phyloP scores from a whole-genome alignment of 2,329 filamentous ascomycete genomes.

The Lasiodiplodia sp. region DNA sequence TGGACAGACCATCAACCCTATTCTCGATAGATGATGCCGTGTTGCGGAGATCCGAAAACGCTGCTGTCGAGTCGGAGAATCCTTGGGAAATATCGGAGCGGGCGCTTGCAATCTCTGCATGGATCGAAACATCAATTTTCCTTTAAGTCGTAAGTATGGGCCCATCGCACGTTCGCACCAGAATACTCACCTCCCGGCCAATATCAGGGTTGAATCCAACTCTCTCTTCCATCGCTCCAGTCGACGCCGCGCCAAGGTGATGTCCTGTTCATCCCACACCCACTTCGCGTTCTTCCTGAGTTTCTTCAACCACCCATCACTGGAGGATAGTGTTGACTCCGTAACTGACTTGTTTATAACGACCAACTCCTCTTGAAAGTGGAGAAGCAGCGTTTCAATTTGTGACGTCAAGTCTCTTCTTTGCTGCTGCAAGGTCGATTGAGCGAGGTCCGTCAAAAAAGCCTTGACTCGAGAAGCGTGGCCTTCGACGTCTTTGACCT shows the following conservation, averaged over 20 bases:
- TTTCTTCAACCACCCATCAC: not conserved
- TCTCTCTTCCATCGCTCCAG: conserved; percentile 3
- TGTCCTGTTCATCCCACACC: conserved; percentile 12
- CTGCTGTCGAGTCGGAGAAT: not conserved
- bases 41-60: not conserved
- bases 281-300: conserved; percentile 11
- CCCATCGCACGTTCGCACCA: not conserved
- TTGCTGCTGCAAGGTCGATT: not conserved
- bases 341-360: not conserved
- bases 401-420: not conserved
- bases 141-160: not conserved
- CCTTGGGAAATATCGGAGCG: not conserved
- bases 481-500: conserved; percentile 10
- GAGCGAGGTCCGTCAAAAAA: not conserved
- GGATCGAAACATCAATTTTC: conserved; percentile 1
- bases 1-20: not conserved
- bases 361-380: not conserved
- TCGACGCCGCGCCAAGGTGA: not conserved
- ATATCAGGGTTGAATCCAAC: not conserved
- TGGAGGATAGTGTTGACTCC: not conserved
- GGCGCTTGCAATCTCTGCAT: not conserved
- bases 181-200: conserved; percentile 1
- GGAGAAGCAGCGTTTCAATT: not conserved
- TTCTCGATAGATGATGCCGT: not conserved
- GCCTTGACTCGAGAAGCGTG: not conserved